Evolutionary conservation across 2,329 filamentous ascomycete species (phyloP).

Genomic region (Westerdykella ornata): DNA sequence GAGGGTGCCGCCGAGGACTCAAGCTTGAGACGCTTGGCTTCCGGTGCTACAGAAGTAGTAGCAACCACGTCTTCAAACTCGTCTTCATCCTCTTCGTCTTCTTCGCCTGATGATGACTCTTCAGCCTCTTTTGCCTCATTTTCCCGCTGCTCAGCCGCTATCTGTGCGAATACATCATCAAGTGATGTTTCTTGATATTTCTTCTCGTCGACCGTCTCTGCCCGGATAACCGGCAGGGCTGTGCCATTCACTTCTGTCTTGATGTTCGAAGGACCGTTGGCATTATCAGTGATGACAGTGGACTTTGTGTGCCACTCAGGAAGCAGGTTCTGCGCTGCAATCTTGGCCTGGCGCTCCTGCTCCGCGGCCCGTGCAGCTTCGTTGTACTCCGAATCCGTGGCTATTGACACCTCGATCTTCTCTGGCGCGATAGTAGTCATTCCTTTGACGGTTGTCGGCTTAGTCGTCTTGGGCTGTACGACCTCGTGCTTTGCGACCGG

Average conservation of each 20-base stretch:
- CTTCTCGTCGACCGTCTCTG: slow-evolving; percentile 48
- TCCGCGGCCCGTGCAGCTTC: slow-evolving; percentile 62
- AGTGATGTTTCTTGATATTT: slow-evolving; percentile 50
- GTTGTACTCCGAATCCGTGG: slow-evolving; percentile 57
- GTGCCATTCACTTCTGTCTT: slow-evolving; percentile 27
- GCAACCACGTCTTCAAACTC: slow-evolving; percentile 36
- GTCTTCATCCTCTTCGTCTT: slow-evolving; percentile 48
- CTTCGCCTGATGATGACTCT: slow-evolving; percentile 41
- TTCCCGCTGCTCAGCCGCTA: slow-evolving; percentile 54
- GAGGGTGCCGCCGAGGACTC: slow-evolving; percentile 42
- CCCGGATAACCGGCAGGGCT: neutral
- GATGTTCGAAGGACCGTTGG: slow-evolving; percentile 36
- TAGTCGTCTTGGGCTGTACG: slow-evolving; percentile 48
- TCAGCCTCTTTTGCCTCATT: slow-evolving; percentile 34
- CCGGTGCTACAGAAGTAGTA: slow-evolving; percentile 22
- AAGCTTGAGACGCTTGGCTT: slow-evolving; percentile 57
- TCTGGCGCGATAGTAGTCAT: slow-evolving; percentile 56
- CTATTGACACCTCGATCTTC: slow-evolving; percentile 64
- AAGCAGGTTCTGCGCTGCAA: slow-evolving; percentile 61
- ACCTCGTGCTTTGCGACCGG: slow-evolving; percentile 56
- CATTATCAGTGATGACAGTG: slow-evolving; percentile 44
- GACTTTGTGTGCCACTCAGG: slow-evolving; percentile 67
- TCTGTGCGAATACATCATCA: slow-evolving; percentile 60
- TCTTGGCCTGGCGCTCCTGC: slow-evolving; percentile 57
- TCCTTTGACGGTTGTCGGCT: slow-evolving; percentile 63